Conservation (phyloP, 768 basidiomycete genomes). For the Pleurotus ostreatus region DNA sequence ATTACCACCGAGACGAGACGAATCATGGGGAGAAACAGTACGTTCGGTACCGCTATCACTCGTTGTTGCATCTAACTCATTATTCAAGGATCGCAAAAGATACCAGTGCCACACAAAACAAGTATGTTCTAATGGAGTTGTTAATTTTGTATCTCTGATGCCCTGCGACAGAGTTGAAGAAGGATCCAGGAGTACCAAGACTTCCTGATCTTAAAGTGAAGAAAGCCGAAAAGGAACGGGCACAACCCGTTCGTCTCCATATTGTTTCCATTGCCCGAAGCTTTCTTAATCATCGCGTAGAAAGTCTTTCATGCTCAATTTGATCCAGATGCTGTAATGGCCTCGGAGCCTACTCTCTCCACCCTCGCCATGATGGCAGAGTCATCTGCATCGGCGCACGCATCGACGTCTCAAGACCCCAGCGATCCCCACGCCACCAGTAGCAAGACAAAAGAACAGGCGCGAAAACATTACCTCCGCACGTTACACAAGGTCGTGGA, state of each 20-base stretch:
- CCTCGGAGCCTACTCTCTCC: conserved; percentile 66
- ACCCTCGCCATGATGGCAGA: conserved; percentile 54
- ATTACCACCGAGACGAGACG: neutral
- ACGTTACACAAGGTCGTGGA: conserved; percentile 91
- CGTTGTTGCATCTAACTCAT: neutral
- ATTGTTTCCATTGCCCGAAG: neutral
- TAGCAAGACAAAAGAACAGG: conserved; percentile 62
- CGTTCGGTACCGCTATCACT: neutral
- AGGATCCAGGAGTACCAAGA: conserved; percentile 86
- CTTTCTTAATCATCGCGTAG: conserved; percentile 1
- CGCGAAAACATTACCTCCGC: conserved; percentile 71
- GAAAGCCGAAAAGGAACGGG: conserved; percentile 28
- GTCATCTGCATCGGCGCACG: conserved; percentile 17
- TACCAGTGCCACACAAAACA: conserved; percentile 1
- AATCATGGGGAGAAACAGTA: conserved; percentile 4
- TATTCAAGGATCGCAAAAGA: neutral
- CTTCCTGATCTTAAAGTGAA: conserved; percentile 65
- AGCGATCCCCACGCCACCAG: conserved; percentile 19
- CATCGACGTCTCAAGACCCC: conserved; percentile 10
- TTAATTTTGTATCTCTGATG: neutral
- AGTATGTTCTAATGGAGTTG: neutral
- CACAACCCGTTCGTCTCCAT: conserved; percentile 32
- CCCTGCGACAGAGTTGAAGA: conserved; percentile 62
- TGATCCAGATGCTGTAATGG: conserved; percentile 66
- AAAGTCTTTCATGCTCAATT: conserved; percentile 17